Conservation (phyloP, 176 grass and related monocot genomes). For the Poa annua region DNA sequence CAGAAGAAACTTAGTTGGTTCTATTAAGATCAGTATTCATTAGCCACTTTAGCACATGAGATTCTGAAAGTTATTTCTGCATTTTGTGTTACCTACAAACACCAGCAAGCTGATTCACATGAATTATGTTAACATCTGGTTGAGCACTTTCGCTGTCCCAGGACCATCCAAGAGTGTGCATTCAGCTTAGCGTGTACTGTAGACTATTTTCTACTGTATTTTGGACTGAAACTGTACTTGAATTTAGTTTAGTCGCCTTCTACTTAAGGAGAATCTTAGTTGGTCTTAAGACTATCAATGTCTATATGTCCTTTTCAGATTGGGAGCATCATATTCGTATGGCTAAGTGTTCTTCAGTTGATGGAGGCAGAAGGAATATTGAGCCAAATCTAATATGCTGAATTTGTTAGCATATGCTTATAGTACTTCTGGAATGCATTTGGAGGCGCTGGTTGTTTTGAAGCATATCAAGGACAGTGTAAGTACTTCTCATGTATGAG, state of each 20-base stretch:
- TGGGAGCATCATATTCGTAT: not conserved
- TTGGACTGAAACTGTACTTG: not conserved
- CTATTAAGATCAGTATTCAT: too few species aligned
- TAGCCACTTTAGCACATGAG: too few species aligned
- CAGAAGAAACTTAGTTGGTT: too few species aligned
- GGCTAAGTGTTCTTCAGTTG: constrained; percentile 51
- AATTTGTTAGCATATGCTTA: constrained; percentile 90
- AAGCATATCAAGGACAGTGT: constrained; percentile 88
- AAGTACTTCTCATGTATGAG: constrained; percentile 47
- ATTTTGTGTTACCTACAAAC: too few species aligned
- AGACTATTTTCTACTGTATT: not conserved
- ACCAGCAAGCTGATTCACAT: too few species aligned
- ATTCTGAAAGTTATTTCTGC: too few species aligned
- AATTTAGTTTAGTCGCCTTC: constrained; percentile 26
- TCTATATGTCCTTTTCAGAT: not conserved
- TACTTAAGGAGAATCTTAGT: not conserved
- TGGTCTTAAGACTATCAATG: not conserved
- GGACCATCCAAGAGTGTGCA: not conserved
- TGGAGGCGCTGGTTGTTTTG: constrained; percentile 74
- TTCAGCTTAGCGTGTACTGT: not conserved
- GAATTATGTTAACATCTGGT: too few species aligned
- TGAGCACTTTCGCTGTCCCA: too few species aligned
- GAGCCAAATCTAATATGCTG: constrained; percentile 78
- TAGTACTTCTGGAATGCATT: constrained; percentile 65
- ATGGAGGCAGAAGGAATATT: constrained; percentile 44